Conservation (phyloP, 306 rosid genomes). For the Gastrolobium bilobum region DNA sequence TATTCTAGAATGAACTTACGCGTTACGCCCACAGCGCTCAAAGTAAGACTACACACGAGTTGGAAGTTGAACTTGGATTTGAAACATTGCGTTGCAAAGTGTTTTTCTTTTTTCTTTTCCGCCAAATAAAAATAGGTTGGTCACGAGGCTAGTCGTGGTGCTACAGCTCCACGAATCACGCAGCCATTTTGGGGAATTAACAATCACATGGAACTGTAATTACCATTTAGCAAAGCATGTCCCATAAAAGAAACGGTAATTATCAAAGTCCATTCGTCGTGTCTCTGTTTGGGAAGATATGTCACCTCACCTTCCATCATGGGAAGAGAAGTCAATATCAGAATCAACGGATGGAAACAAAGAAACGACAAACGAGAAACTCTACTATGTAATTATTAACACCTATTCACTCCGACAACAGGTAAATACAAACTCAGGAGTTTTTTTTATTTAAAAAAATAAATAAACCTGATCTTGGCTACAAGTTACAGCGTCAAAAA, state of each 20-base stretch:
- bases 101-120: not conserved
- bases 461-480: conserved; percentile 34
- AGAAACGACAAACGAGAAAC: no score
- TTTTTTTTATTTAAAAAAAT: not conserved
- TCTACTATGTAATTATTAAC: not conserved
- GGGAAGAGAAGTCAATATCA: conserved; percentile 7
- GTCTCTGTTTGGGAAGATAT: not conserved
- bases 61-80: not conserved
- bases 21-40: not conserved
- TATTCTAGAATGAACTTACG: not conserved
- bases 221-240: conserved; percentile 10
- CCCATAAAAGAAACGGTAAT: conserved; percentile 26
- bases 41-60: not conserved
- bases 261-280: not conserved
- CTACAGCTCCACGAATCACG: conserved; percentile 46
- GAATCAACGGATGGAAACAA: not conserved
- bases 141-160: conserved; percentile 38
- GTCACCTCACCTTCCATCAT: conserved; percentile 12
- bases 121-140: not conserved
- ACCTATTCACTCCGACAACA: conserved; percentile 34
- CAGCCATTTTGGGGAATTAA: conserved; percentile 46
- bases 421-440: conserved; percentile 7
- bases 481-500: conserved; percentile 37
- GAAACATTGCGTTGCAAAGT: no score
- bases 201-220: conserved; percentile 39